phyloP scores from a whole-genome alignment of 805 yeast genomes.

The Kuraishia hungarica region DNA sequence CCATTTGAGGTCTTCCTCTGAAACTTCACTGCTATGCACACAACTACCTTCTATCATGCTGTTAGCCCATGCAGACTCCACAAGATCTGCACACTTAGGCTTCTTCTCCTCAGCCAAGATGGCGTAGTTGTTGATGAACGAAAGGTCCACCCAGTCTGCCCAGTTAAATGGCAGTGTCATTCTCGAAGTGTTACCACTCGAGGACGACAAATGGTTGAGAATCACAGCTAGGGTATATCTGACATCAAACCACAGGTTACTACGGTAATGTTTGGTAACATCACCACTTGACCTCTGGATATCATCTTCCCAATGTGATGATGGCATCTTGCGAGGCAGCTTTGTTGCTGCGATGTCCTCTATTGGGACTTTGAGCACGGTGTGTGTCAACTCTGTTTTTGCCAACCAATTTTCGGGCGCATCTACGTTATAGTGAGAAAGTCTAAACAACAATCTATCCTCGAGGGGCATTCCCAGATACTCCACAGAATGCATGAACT shows the following conservation, averaged over 20 bases:
- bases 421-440: not conserved
- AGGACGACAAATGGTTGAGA: not conserved
- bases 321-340: conserved; percentile 18
- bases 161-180: conserved; percentile 31
- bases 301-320: not conserved
- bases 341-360: not conserved
- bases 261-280: not conserved
- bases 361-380: not conserved
- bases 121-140: conserved; percentile 26
- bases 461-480: not conserved
- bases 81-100: conserved; percentile 1
- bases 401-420: conserved; percentile 2
- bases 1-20: not conserved
- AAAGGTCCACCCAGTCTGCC: conserved; percentile 48
- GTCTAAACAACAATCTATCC: not conserved
- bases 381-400: not conserved
- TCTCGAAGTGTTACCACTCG: no score
- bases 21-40: not conserved
- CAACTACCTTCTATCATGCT: conserved; percentile 1
- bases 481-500: not conserved
- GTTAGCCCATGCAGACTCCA: conserved; percentile 1
- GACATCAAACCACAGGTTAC: not conserved
- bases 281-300: not conserved
- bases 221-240: conserved; percentile 2
- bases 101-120: conserved; percentile 12